These are phyloP conservation scores for Spergularia marina DNA, from an alignment of 148 eudicot genomes.

Conservation along the genomic window DNA sequence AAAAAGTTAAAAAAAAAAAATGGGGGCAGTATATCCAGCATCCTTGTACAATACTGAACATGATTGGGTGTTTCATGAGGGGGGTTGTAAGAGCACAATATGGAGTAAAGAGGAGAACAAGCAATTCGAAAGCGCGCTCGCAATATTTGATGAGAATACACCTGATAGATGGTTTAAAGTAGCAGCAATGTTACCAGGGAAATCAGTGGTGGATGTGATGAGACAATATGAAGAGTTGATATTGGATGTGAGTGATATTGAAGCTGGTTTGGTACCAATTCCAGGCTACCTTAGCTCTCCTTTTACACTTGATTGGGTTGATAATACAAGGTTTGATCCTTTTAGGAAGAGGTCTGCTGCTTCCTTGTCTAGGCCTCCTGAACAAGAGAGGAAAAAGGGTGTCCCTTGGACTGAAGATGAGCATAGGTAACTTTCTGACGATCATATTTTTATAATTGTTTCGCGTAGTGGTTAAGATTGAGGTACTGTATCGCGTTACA, in stretches of 20 bases:
- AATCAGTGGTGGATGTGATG: slow-evolving; percentile 60
- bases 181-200: slow-evolving; percentile 76
- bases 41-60: slow-evolving; percentile 32
- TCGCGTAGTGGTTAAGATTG: not conserved
- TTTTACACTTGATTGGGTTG: slow-evolving; percentile 56
- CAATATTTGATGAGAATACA: slow-evolving; percentile 56
- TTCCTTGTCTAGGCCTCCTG: slow-evolving; percentile 38
- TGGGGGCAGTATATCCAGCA: slow-evolving; percentile 47
- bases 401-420: slow-evolving; percentile 98
- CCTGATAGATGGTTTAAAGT: slow-evolving; percentile 78
- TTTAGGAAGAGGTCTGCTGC: slow-evolving; percentile 38
- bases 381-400: slow-evolving; percentile 88
- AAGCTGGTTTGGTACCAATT: slow-evolving; percentile 76
- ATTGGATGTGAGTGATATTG: slow-evolving; percentile 77
- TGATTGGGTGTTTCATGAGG: slow-evolving; percentile 33
- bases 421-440: slow-evolving; percentile 52
- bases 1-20: not conserved
- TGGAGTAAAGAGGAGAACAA: slow-evolving; percentile 98
- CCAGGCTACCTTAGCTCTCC: slow-evolving; percentile 72
- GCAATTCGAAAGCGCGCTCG: slow-evolving; percentile 76
- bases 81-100: slow-evolving; percentile 31
- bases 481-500: not conserved
- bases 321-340: slow-evolving; percentile 36
- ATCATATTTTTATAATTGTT: not conserved
- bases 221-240: slow-evolving; percentile 61